These are phyloP conservation scores for Asterionellopsis glacialis DNA, from an alignment of 108 stramenopile species.

Conservation along the genomic window DNA sequence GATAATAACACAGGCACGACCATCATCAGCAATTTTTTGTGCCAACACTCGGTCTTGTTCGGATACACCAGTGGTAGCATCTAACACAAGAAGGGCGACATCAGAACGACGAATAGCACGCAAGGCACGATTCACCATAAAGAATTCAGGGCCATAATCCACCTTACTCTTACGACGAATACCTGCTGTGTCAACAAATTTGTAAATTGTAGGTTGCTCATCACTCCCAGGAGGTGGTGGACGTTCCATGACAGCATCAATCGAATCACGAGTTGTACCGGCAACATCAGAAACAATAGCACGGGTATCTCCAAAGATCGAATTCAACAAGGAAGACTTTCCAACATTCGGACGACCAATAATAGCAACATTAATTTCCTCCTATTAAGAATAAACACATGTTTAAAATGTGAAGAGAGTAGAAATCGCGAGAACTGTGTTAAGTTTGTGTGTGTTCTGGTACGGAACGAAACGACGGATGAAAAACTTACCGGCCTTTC, in stretches of 20 bases:
- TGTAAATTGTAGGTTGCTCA: constrained; percentile 71
- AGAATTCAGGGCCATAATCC: constrained; percentile 93
- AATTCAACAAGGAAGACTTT: constrained; percentile 91
- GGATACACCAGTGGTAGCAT: constrained; percentile 93
- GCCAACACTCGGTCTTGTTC: constrained; percentile 94
- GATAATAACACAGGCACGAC: constrained; percentile 93
- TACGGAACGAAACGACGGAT: too few relatives aligned
- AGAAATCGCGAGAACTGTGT: too few relatives aligned
- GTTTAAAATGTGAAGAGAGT: too few relatives aligned
- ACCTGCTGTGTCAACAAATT: constrained; percentile 98
- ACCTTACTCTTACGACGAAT: constrained; percentile 95
- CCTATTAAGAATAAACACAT: too few relatives aligned
- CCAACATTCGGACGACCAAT: constrained; percentile 98
- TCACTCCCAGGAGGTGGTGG: constrained; percentile 34
- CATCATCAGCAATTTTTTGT: constrained; percentile 90
- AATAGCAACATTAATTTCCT: constrained; percentile 92
- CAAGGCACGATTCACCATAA: constrained; percentile 97
- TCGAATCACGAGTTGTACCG: constrained; percentile 97
- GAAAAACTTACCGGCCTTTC: constrained; percentile 24
- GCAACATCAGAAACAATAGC: constrained; percentile 95
- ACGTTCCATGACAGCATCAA: constrained; percentile 93
- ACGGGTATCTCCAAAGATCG: constrained; percentile 82
- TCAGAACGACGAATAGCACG: constrained; percentile 93
- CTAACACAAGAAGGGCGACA: constrained; percentile 91
- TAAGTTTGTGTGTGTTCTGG: too few relatives aligned